Base-by-base conservation (phyloP, 1,284 basidiomycete species). In the Pyrrhoderma noxium region DNA sequence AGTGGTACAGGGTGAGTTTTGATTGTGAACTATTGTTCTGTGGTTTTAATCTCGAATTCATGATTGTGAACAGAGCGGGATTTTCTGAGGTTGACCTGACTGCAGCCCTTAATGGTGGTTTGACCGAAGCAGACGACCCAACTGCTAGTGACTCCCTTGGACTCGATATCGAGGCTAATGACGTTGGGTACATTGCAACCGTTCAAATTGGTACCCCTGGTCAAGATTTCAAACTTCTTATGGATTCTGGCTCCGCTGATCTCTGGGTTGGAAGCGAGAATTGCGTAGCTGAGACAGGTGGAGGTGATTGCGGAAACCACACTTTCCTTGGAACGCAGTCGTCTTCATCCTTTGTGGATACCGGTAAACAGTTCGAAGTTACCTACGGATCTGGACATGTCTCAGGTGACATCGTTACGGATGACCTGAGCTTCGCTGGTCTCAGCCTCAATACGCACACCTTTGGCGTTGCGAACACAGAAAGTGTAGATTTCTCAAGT, bases 211-310 rank as follows among this genome's bases (percentile, higher is more conserved):
- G 90, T 36, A 87, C 83, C 2, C 86, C 86, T n/a, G 76, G 85
- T 1, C 70, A 66, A 39, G 67, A 81, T 59, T 93, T 88, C 67
- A 70, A 74, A 31, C 66, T 94, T 61, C 74, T 93, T 46, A 83
- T 90, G 80, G 91, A 94, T 68, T 87, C 86, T 22, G 92, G 91
- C 31, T 89, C 84, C 7, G 82, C 88, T 13, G 91, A 94, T 64
- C 73, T 89, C 37, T 94, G 91, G 89, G 80, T 88, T 16, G 81
- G 80, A 8, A 70, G 72, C 7, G 78, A 82, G 60, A 64, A 65
- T 40, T 87, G 82, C 63, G 61, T 65, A 52, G 74, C 67, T n/a
- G 45, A 59, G 38, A 58, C 46, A n/a, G 78, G 75, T 27, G 73
- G 70, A 36, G 71, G 65, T 56, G 71, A 65, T 56, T 81, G 80